Conservation (phyloP, 345 rosid species). For the Eucalyptus erythrocorys region DNA sequence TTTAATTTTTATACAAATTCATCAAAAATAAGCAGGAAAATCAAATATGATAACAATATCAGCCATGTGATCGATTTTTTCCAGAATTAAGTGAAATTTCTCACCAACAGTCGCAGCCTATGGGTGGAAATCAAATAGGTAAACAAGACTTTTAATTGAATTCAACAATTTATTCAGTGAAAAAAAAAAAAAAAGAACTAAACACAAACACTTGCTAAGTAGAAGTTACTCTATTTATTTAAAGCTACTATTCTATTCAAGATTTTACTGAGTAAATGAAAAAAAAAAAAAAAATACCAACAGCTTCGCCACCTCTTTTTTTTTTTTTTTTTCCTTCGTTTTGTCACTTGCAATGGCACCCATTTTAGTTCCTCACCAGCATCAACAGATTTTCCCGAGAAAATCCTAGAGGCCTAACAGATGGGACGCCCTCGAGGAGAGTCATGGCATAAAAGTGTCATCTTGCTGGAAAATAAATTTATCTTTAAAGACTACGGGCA, state of each 20-base stretch:
- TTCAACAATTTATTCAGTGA: no score
- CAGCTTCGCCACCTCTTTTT: no score
- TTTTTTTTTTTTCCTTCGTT: no score
- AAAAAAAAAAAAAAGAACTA: no score
- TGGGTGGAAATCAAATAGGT: not conserved
- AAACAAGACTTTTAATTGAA: not conserved
- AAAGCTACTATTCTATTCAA: not conserved
- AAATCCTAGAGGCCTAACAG: not conserved
- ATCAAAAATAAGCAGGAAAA: no score
- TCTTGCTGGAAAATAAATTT: no score
- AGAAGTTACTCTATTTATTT: no score
- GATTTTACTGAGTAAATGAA: fast-evolving
- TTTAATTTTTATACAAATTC: fast-evolving
- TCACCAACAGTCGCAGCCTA: fast-evolving
- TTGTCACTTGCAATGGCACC: no score
- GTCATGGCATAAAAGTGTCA: not conserved
- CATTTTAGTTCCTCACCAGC: fast-evolving
- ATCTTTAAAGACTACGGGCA: no score
- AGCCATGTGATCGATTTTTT: not conserved
- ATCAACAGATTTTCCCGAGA: not conserved
- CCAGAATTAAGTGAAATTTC: fast-evolving
- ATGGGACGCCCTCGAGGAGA: not conserved
- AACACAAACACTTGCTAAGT: fast-evolving
- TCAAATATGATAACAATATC: not conserved
- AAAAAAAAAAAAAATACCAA: no score